A percentile compares a stretch with the other conserved stretches of the same genome.
Conservation (phyloP, 73 alveolate species). For the Paraurostyla sp. region DNA sequence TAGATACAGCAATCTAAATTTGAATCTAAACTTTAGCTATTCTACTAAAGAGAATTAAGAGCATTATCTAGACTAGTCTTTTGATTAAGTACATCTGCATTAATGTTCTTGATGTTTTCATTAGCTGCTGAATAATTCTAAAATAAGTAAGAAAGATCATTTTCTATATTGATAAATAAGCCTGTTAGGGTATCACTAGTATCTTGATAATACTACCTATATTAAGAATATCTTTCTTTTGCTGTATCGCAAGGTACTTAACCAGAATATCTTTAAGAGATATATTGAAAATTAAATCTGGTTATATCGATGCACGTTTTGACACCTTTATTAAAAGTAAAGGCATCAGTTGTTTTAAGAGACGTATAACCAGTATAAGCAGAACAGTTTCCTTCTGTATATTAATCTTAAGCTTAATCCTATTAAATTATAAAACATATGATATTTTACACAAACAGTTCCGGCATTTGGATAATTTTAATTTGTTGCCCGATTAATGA, state of each 20-base stretch:
- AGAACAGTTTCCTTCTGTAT: constrained; percentile 19
- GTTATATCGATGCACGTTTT: constrained; percentile 38
- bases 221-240: constrained; percentile 13
- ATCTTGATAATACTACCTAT: constrained; percentile 9
- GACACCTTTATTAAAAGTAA: background rate
- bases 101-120: background rate
- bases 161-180: background rate
- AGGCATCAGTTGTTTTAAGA: background rate
- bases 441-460: background rate
- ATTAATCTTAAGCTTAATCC: constrained; percentile 34
- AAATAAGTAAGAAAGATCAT: constrained; percentile 8
- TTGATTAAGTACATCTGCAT: background rate
- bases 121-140: background rate
- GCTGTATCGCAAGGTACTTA: constrained; percentile 8
- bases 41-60: background rate
- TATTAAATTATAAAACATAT: background rate
- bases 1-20: constrained; percentile 45
- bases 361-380: background rate
- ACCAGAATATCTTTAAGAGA: constrained; percentile 5
- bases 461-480: background rate
- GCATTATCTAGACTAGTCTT: background rate
- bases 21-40: background rate
- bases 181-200: constrained; percentile 18
- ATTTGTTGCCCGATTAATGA: constrained; percentile 32
- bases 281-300: background rate